Conservation (phyloP, 441 rosid species). For the Populus hybrid region DNA sequence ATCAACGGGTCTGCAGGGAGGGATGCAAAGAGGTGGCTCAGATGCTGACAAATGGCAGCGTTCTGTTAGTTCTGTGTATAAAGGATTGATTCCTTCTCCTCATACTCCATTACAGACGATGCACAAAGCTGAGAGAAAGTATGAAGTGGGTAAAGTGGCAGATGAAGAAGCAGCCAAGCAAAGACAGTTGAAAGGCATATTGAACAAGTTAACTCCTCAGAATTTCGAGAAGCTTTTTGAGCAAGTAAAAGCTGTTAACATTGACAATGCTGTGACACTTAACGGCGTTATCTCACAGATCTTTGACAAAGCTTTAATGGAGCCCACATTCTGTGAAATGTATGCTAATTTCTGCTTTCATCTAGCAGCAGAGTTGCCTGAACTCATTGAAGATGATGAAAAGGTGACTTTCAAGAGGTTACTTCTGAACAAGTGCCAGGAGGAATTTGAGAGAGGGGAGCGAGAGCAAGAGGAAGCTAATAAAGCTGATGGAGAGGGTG, state of each 20-base stretch:
- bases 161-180: conserved; percentile 88
- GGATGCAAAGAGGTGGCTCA: conserved; percentile 55
- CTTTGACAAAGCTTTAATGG: conserved; percentile 96
- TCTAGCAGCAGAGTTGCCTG: conserved; percentile 76
- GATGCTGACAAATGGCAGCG: conserved; percentile 94
- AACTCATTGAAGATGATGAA: conserved; percentile 59
- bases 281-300: conserved; percentile 84
- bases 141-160: conserved; percentile 76
- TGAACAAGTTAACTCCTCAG: conserved; percentile 97
- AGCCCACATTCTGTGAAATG: conserved; percentile 99
- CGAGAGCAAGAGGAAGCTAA: conserved; percentile 94
- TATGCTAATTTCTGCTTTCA: conserved; percentile 79
- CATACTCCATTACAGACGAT: conserved; percentile 72
- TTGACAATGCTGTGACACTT: conserved; percentile 76
- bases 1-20: conserved; percentile 62
- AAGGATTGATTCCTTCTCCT: conserved; percentile 87
- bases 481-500: conserved; percentile 83
- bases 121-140: conserved; percentile 93
- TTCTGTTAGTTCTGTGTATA: conserved; percentile 57
- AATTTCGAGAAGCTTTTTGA: conserved; percentile 89
- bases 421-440: conserved; percentile 88
- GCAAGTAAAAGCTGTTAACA: conserved; percentile 82
- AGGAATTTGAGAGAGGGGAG: conserved; percentile 94
- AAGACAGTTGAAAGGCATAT: conserved; percentile 76
- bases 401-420: conserved; percentile 80